A percentile compares a stretch with the other conserved stretches of the same genome.
Evolutionary conservation across 2,329 filamentous ascomycete species (phyloP).

Genomic region (Chrysoporthe deuterocubensis): DNA sequence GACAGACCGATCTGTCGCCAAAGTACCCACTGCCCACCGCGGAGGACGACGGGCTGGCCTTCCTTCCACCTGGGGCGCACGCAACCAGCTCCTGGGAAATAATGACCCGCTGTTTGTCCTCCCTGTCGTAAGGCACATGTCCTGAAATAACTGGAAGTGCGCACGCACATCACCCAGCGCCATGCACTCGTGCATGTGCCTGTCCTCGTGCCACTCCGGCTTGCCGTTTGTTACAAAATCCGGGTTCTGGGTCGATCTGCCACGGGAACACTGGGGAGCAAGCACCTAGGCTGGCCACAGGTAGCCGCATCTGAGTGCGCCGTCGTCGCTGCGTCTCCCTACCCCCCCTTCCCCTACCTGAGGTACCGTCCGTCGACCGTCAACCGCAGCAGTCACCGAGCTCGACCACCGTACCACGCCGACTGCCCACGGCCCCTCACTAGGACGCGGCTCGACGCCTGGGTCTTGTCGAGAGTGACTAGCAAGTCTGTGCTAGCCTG

Average conservation of each 20-base stretch:
- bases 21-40: background rate
- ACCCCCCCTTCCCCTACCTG: background rate
- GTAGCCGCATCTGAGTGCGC: background rate
- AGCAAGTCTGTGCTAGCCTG: background rate
- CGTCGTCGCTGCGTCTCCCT: background rate
- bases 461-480: background rate
- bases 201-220: conserved; percentile 1
- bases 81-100: background rate
- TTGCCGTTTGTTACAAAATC: background rate
- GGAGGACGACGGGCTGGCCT: background rate
- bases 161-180: background rate
- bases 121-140: background rate
- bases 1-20: background rate
- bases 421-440: conserved; percentile 2
- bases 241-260: background rate
- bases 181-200: conserved; percentile 6
- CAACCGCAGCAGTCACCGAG: background rate
- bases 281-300: background rate
- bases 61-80: background rate
- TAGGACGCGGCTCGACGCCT: background rate
- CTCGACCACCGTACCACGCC: background rate
- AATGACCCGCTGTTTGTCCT: background rate
- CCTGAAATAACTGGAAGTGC: background rate
- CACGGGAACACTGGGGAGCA: background rate
- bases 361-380: conserved; percentile 1